Conservation (phyloP, 768 basidiomycete genomes). For the Suillus subaureus region DNA sequence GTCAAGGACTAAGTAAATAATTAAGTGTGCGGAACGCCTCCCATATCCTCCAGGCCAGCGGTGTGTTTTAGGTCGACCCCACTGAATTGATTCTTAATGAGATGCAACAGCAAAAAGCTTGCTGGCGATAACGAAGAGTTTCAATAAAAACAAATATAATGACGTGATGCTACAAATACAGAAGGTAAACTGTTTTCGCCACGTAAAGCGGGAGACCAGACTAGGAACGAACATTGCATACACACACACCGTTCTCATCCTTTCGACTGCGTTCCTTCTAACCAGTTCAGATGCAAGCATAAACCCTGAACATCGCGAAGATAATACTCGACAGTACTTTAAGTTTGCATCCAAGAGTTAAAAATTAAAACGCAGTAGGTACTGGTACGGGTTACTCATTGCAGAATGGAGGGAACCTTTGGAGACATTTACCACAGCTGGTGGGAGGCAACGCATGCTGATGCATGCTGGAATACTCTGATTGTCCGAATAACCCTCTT, state of each 20-base stretch:
- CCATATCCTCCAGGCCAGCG: not conserved
- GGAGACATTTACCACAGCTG: not conserved
- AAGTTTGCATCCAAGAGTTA: too few species aligned
- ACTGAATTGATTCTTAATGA: not conserved
- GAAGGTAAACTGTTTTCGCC: too few species aligned
- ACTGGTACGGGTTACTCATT: not conserved
- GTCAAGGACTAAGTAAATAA: not conserved
- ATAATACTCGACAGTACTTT: too few species aligned
- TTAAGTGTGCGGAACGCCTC: not conserved
- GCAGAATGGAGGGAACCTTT: not conserved
- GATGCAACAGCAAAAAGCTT: too few species aligned
- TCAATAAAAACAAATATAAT: not conserved
- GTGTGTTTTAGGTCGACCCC: not conserved
- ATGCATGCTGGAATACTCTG: not conserved
- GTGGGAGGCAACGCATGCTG: not conserved
- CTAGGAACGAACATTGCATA: not conserved
- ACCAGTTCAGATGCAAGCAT: not conserved
- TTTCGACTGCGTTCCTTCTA: not conserved
- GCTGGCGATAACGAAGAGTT: not conserved
- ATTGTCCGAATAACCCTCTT: not conserved
- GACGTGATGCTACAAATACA: not conserved
- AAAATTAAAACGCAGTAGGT: too few species aligned
- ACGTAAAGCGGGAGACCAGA: not conserved
- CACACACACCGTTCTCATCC: not conserved
- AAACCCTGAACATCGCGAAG: slow-evolving; percentile 11